Conservation (phyloP, 805 yeast genomes). For the Scheffersomyces ergatensis region DNA sequence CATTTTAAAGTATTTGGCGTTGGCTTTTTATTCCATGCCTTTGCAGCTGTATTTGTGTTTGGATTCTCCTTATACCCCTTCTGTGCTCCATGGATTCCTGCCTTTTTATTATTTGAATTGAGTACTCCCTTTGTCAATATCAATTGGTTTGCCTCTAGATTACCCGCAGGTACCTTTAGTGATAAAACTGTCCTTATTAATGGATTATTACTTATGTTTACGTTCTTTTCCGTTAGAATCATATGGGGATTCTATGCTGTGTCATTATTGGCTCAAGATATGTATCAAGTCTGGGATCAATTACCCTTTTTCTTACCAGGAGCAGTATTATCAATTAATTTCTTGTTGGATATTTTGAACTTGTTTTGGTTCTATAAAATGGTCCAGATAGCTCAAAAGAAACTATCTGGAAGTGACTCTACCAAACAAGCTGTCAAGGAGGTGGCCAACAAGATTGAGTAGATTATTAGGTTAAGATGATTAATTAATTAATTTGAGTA, state of each 20-base stretch:
- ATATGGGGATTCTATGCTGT: conserved; percentile 87
- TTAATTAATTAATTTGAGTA: too few relatives aligned
- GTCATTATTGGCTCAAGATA: conserved; percentile 43
- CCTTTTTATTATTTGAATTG: conserved; percentile 80
- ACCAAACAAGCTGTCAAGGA: conserved; percentile 13
- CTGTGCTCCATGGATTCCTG: conserved; percentile 77
- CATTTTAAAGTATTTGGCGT: conserved; percentile 71
- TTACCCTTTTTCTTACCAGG: conserved; percentile 48
- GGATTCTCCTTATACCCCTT: conserved; percentile 63
- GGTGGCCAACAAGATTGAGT: conserved; percentile 14
- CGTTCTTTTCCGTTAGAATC: conserved; percentile 77
- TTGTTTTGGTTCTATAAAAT: conserved; percentile 86
- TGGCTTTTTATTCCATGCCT: conserved; percentile 80
- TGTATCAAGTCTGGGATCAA: conserved; percentile 41
- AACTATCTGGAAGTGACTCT: conserved; percentile 20
- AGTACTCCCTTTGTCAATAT: conserved; percentile 93
- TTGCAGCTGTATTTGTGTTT: conserved; percentile 78
- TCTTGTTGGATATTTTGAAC: conserved; percentile 66
- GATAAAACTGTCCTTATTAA: conserved; percentile 55
- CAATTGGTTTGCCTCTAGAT: conserved; percentile 84
- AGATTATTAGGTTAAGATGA: too few relatives aligned
- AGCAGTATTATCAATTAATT: conserved; percentile 54
- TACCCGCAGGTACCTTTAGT: conserved; percentile 68
- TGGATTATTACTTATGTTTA: conserved; percentile 64
- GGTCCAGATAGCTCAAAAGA: conserved; percentile 69